These are phyloP conservation scores for Teunomyces gatunensis DNA, from an alignment of 805 yeast species.

Conservation along the genomic window DNA sequence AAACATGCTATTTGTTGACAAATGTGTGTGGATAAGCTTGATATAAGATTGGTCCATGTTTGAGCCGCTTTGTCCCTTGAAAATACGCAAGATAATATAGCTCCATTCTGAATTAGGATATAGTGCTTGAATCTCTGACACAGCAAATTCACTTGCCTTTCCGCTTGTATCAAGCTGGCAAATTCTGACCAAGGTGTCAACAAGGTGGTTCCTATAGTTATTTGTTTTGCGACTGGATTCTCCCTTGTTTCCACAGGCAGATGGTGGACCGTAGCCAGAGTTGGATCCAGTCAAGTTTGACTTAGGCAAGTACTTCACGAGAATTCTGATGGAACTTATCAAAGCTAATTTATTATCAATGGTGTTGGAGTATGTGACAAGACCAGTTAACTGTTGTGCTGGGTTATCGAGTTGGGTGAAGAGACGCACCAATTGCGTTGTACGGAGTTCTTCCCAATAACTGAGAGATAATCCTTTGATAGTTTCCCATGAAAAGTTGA, in stretches of 20 bases:
- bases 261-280: slow-evolving; percentile 28
- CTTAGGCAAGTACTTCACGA: slow-evolving; percentile 45
- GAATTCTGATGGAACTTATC: slow-evolving; percentile 26
- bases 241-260: slow-evolving; percentile 26
- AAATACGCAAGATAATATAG: slow-evolving; percentile 20
- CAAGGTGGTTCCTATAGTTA: slow-evolving; percentile 48
- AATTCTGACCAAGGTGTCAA: slow-evolving; percentile 48
- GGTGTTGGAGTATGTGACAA: slow-evolving; percentile 47
- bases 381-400: slow-evolving; percentile 57
- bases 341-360: slow-evolving; percentile 19
- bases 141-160: slow-evolving; percentile 26
- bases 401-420: slow-evolving; percentile 52
- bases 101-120: slow-evolving; percentile 20
- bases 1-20: slow-evolving; percentile 6
- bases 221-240: slow-evolving; percentile 24
- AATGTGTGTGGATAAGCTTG: slow-evolving; percentile 19
- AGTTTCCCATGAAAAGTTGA: slow-evolving; percentile 6
- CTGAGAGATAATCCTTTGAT: slow-evolving; percentile 13
- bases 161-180: slow-evolving; percentile 40
- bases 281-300: slow-evolving; percentile 48
- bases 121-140: slow-evolving; percentile 29
- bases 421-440: slow-evolving; percentile 55
- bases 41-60: slow-evolving; percentile 23
- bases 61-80: slow-evolving; percentile 20
- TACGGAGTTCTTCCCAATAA: slow-evolving; percentile 63